phyloP scores from a whole-genome alignment of 108 stramenopile genomes.

The Epithemia pelagica region DNA sequence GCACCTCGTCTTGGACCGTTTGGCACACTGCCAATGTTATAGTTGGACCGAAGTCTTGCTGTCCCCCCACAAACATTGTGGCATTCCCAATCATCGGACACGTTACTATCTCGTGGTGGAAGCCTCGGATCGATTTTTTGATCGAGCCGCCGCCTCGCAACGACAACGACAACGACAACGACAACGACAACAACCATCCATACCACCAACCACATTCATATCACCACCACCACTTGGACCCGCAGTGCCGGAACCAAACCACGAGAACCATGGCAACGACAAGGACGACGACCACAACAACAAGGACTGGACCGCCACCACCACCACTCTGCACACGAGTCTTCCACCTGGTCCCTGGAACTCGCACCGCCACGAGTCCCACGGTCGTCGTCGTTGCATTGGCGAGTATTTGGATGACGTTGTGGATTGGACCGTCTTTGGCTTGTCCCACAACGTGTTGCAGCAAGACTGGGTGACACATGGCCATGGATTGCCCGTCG shows the following conservation, averaged over 20 bases:
- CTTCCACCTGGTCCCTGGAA: no score
- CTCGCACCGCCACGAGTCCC: background rate
- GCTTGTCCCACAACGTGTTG: constrained; percentile 13
- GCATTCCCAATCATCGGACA: constrained; percentile 43
- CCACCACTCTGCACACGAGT: no score
- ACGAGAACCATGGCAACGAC: background rate
- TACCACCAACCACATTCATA: background rate
- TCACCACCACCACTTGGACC: background rate
- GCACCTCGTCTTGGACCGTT: constrained; percentile 18
- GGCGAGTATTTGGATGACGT: background rate
- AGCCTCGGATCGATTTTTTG: constrained; percentile 7
- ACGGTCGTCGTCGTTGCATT: constrained; percentile 2
- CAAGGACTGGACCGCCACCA: background rate
- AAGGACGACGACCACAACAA: background rate
- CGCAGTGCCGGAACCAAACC: background rate
- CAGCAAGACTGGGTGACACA: constrained; percentile 29
- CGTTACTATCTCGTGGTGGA: constrained; percentile 42
- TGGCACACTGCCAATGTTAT: constrained; percentile 19
- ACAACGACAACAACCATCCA: background rate
- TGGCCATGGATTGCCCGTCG: constrained; percentile 27
- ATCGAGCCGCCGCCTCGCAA: background rate
- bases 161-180: background rate
- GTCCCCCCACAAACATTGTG: constrained; percentile 25
- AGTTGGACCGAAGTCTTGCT: constrained; percentile 23
- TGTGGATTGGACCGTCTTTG: background rate